Evolutionary conservation across 192 early-diverging fungal species (phyloP), one percentile per base, ranked within the genome.

Genomic region (Chytriomyces confervae): DNA sequence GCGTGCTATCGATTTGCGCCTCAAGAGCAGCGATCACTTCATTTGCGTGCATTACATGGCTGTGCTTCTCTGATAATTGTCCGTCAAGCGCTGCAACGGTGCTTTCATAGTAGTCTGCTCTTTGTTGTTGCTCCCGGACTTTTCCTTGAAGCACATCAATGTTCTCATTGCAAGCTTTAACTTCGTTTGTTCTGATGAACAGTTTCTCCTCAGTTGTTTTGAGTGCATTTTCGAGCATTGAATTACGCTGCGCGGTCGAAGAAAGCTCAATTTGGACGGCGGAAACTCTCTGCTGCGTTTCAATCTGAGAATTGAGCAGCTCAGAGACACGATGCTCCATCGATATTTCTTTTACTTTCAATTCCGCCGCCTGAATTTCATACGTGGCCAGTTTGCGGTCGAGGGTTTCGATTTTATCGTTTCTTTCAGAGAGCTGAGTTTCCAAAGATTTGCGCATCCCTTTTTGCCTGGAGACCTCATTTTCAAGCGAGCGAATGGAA

Each of bases 401-500:
- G 48, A 76, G 48, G 45, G n/a, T 36, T 51, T 48, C 50, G 24
- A 53, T 66, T 66, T 62, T 64, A 20, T 76, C 62, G 23, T 66
- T 29, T 9, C 74, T 44, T 3, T 76, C 74, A 18, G 62, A 9
- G 11, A 76, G 63, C 63, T 76, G 74, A 11, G 74, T 50, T 76
- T 76, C 74, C 11, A 76, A 51, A 10, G 74, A 76, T 53, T 76
- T 76, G 29, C 74, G 51, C 62, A 76, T 76, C 50, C 74, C 74
- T 51, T 66, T 76, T 50, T 76, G 74, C n/a, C 47, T 13, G 10
- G 74, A 76, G 9, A 76, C 36, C 45, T 76, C 74, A 51, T 66
- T 76, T 66, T 76, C 74, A 6, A 66, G 46, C 7, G 20, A 51
- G 5, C 57, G 57, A 44, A 13, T 23, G 7, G 23, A 8, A 48